Evolutionary conservation across 164 flowering plant genomes (phyloP).

Genomic region (Cinnamomum chago): DNA sequence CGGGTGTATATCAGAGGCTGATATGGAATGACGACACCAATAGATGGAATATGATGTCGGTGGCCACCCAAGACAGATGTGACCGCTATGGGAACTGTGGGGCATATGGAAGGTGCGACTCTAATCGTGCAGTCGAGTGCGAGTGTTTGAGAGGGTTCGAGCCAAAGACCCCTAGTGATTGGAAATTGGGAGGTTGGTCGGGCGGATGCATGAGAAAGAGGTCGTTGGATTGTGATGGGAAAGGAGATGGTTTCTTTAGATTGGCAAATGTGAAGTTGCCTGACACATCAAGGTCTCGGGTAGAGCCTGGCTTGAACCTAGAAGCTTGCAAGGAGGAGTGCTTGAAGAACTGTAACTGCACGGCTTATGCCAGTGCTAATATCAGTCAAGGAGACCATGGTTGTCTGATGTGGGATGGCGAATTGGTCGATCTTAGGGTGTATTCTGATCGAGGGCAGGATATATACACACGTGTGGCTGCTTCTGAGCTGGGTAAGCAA

Average conservation of each 20-base stretch:
- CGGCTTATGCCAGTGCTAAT: constrained; percentile 20
- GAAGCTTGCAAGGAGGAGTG: constrained; percentile 18
- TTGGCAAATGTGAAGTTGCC: constrained; percentile 16
- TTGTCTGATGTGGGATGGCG: constrained; percentile 29
- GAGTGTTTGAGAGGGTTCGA: constrained; percentile 37
- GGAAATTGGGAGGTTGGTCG: constrained; percentile 34
- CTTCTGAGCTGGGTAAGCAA: constrained; percentile 11
- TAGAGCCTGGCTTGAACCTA: constrained; percentile 12
- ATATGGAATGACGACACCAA: not conserved
- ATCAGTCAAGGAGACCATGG: constrained; percentile 12
- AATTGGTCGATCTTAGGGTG: constrained; percentile 22
- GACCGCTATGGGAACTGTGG: constrained; percentile 37
- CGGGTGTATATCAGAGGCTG: constrained; percentile 5
- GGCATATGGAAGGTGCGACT: constrained; percentile 20
- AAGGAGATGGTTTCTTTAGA: constrained; percentile 7
- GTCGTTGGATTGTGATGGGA: constrained; percentile 12
- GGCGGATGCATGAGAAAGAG: constrained; percentile 33
- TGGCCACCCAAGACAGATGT: constrained; percentile 24
- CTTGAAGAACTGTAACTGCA: constrained; percentile 23
- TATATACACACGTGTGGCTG: constrained; percentile 21
- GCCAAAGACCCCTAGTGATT: constrained; percentile 25
- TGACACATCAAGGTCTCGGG: constrained; percentile 1
- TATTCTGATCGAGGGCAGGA: constrained; percentile 16
- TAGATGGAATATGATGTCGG: constrained; percentile 9
- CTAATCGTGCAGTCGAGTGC: constrained; percentile 9